Evolutionary conservation across 805 yeast genomes (phyloP), one percentile per base, ranked within the genome.

Genomic region (Monosporozyma solicola): DNA sequence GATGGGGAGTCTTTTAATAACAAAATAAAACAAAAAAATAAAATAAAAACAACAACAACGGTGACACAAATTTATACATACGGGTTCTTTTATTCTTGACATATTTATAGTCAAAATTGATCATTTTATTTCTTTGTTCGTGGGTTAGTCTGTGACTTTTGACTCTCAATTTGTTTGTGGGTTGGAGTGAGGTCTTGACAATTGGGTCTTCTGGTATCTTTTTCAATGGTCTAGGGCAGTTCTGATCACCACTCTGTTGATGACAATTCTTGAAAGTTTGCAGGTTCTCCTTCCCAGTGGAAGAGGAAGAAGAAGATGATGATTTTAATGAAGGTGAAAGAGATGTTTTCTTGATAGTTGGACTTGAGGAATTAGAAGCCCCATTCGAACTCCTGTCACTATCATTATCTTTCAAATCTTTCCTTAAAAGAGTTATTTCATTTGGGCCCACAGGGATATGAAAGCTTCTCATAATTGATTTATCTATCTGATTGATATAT

Each of bases 21-120:
- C 3, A 10, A 10, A 24, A n/a, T 5, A 11, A 24, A 43, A 5
- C 1, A 24, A 43, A 24, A 43, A 43, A 13, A 43, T 24, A 13
- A 24, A 24, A 10, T 3, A 11, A 2, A 43, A 13, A 24, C n/a
- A 24, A 43, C 10, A 24, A 24, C 13, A 9, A 43, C 8, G n/a
- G 31, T 15, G 29, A 24, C 29, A 39, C 43, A 39, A 16, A 39
- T 20, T 39, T 4, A 29, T 51, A 51, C 54, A 52, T 54, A 49
- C 56, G 48, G 9, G 22, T 37, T 33, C 49, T 51, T 31, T 43
- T 50, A 20, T 27, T 37, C 47, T 43, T 47, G n/a, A 37, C 24
- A 45, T 35, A 44, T 20, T 47, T 41, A 15, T 55, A 51, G 24
- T 59, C 60, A 33, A 56, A 55, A 24, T 57, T 52, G 10, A 57